phyloP scores from a whole-genome alignment of 75 land plant genomes.

The Adiantum capillusveneris region DNA sequence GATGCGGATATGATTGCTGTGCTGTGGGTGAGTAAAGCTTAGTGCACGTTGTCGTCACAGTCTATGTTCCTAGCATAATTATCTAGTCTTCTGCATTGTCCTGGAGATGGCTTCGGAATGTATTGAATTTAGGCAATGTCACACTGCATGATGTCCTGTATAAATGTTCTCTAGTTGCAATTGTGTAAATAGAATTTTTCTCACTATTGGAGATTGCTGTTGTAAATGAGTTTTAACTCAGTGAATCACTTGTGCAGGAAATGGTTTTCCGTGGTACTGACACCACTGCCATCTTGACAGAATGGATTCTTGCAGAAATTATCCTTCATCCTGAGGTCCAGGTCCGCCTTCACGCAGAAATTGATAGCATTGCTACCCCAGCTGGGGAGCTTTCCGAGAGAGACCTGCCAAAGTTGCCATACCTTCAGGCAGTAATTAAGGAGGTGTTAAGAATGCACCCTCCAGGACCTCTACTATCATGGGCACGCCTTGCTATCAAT shows the following conservation, averaged over 20 bases:
- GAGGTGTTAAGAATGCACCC: slow-evolving; percentile 67
- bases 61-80: not conserved
- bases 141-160: not conserved
- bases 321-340: slow-evolving; percentile 57
- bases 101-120: not conserved
- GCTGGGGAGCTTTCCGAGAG: not conserved
- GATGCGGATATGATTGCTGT: slow-evolving; percentile 78
- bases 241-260: slow-evolving; percentile 41
- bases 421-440: slow-evolving; percentile 57
- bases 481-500: slow-evolving; percentile 29
- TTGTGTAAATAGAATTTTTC: no score
- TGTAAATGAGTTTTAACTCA: no score
- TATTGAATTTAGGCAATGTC: not conserved
- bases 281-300: slow-evolving; percentile 68
- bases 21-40: slow-evolving; percentile 66
- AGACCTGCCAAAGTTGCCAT: slow-evolving; percentile 12
- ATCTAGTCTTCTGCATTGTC: not conserved
- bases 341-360: slow-evolving; percentile 37
- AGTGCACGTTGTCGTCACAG: no score
- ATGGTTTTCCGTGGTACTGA: slow-evolving; percentile 94
- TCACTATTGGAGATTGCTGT: no score
- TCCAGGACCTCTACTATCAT: slow-evolving; percentile 67
- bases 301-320: slow-evolving; percentile 79
- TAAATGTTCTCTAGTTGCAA: no score
- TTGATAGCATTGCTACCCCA: no score